phyloP scores from a whole-genome alignment of 2,329 filamentous ascomycete species.

The Paraconiothyrium sp. region DNA sequence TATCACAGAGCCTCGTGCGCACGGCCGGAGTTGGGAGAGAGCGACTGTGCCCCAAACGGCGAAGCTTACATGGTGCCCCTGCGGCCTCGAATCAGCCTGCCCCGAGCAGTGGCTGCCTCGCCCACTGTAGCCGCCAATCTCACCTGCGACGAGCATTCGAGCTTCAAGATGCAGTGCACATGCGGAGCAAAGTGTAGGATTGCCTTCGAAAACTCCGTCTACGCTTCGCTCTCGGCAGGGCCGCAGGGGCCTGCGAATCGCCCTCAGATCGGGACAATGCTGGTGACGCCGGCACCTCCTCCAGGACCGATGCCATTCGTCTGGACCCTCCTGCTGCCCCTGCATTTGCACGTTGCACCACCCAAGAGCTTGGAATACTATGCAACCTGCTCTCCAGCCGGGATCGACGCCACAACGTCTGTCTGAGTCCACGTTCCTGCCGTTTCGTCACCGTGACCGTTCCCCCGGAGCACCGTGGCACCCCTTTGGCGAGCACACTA shows the following conservation, averaged over 20 bases:
- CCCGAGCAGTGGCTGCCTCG: conserved; percentile 3
- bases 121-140: neutral
- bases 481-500: neutral
- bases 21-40: neutral
- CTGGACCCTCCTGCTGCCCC: neutral
- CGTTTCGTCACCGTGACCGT: conserved; percentile 15
- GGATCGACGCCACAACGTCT: conserved; percentile 12
- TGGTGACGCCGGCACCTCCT: neutral
- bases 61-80: neutral
- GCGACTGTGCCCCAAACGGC: conserved; percentile 3
- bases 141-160: neutral
- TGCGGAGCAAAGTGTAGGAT: conserved; percentile 3
- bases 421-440: conserved; percentile 6
- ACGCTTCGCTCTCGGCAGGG: conserved; percentile 6
- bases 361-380: conserved; percentile 7
- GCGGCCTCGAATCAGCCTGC: conserved; percentile 14
- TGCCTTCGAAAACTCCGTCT: neutral
- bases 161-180: neutral
- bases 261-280: conserved; percentile 12
- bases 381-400: conserved; percentile 1
- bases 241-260: conserved; percentile 11
- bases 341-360: conserved; percentile 8
- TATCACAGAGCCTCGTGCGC: conserved; percentile 3
- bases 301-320: neutral
- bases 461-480: conserved; percentile 6